Evolutionary conservation across 495 filamentous ascomycete genomes (phyloP).

Genomic region (Podospora pseudocomata): DNA sequence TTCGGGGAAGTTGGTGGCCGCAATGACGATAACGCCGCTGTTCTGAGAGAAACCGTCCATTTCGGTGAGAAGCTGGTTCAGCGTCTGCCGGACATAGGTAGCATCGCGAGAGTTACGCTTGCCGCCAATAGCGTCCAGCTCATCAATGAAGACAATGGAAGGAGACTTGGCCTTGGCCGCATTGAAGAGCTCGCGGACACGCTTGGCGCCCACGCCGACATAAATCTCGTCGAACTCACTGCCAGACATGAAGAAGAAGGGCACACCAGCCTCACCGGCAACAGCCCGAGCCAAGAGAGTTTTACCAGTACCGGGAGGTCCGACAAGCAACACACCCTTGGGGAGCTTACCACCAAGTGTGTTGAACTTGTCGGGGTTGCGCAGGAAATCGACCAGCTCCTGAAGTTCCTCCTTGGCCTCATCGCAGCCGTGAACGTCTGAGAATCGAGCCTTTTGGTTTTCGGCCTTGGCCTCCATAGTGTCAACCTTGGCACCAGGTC

Average conservation of each 20-base stretch:
- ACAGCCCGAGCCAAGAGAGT: constrained; percentile 96
- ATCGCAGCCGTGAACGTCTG: constrained; percentile 94
- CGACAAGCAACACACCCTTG: constrained; percentile 92
- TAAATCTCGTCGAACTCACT: constrained; percentile 98
- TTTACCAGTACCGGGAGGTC: constrained; percentile 95
- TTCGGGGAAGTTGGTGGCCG: constrained; percentile 93
- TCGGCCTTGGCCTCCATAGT: constrained; percentile 83
- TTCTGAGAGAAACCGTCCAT: constrained; percentile 94
- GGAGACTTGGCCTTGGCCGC: constrained; percentile 85
- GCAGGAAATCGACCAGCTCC: constrained; percentile 92
- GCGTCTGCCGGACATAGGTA: constrained; percentile 92
- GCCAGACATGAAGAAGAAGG: constrained; percentile 99
- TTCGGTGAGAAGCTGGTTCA: constrained; percentile 97
- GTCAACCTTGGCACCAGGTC: constrained; percentile 60
- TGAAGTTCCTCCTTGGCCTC: constrained; percentile 98
- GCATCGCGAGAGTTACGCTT: constrained; percentile 91
- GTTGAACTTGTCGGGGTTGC: constrained; percentile 86
- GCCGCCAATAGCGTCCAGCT: constrained; percentile 92
- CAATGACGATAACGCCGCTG: constrained; percentile 90
- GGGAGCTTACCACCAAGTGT: constrained; percentile 91
- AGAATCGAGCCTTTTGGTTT: constrained; percentile 85
- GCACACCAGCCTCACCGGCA: constrained; percentile 93
- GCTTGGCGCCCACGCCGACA: constrained; percentile 95
- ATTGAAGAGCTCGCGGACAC: constrained; percentile 91
- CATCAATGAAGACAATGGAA: constrained; percentile 97